These are phyloP conservation scores for Annulohypoxylon stygium DNA, from an alignment of 495 filamentous ascomycete species.

Conservation along the genomic window DNA sequence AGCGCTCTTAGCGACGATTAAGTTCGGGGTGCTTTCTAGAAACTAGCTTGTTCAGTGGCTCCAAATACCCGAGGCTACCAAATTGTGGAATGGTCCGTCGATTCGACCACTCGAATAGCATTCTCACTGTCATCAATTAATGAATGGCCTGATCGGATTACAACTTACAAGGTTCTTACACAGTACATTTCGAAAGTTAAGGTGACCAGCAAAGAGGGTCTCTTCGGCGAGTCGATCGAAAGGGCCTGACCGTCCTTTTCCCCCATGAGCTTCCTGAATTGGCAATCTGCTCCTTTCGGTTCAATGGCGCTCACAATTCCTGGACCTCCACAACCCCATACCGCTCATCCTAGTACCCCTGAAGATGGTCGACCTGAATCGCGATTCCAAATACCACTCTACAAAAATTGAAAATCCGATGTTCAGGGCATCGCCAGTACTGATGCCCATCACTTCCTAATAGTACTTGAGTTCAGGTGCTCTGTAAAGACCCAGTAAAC, in stretches of 20 bases:
- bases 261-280: slow-evolving; percentile 43
- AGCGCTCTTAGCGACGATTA: slow-evolving; percentile 46
- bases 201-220: slow-evolving; percentile 32
- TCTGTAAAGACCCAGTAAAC: slow-evolving; percentile 21
- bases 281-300: slow-evolving; percentile 46
- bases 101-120: slow-evolving; percentile 39
- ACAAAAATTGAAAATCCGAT: slow-evolving; percentile 22
- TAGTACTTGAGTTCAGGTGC: background rate
- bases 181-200: slow-evolving; percentile 36
- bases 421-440: slow-evolving; percentile 23
- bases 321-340: slow-evolving; percentile 33
- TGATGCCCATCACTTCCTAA: slow-evolving; percentile 13
- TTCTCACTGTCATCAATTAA: slow-evolving; percentile 43
- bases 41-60: slow-evolving; percentile 41
- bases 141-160: slow-evolving; percentile 44
- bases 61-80: slow-evolving; percentile 48
- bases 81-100: slow-evolving; percentile 44
- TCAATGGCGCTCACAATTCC: slow-evolving; percentile 46
- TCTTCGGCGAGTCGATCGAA: slow-evolving; percentile 44
- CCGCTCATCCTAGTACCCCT: slow-evolving; percentile 20
- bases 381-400: slow-evolving; percentile 31
- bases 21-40: slow-evolving; percentile 37
- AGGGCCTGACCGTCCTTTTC: slow-evolving; percentile 38
- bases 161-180: slow-evolving; percentile 48
- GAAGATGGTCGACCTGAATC: slow-evolving; percentile 3